Evolutionary conservation across 495 filamentous ascomycete species (phyloP), one percentile per base, ranked within the genome.

Genomic region (Niebla homalea): DNA sequence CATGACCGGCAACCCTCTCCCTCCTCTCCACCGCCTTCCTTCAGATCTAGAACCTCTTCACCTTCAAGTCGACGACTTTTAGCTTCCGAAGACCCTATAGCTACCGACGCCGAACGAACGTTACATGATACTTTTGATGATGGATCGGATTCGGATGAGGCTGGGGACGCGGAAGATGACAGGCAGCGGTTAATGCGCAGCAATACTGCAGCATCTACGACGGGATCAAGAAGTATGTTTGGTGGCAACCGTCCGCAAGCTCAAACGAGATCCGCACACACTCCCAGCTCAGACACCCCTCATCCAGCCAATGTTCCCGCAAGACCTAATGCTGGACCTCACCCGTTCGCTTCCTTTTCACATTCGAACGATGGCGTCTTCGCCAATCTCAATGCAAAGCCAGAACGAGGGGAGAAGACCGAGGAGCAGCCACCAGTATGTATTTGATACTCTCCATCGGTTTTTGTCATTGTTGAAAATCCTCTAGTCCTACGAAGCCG

Each of bases 391-490:
- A 85, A 75, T 55, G 92, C 92, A 12, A 94, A 95, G 64, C 92
- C 93, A 3, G 84, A 92, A 57, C 74, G 78, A 20, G 87, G 83
- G 18, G 90, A 87, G 59, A 89, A 85, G 57, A 70, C 74, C 45
- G 74, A 88, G 52, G 87, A 90, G 57, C 90, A 97, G 66, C 92
- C 92, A 72, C 92, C 92, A 46, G 89, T 94, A 80, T 55, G 85
- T 51, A 19, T 49, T 25, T 14, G n/a, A 35, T 15, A 46, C 40
- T 22, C 21, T 20, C 40, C 32, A 35, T 15, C 39, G 6, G 36
- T 19, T 37, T 4, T 36, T 16, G 4, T 1, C n/a, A 43, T 48
- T 51, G 62, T 67, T 70, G 62, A 68, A 5, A n/a, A 50, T 19
- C 42, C 48, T 43, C 23, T 54, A 97, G 89, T 87, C 89, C 19